Evolutionary conservation across 352 stramenopile genomes (phyloP).

Genomic region (Phytophthora uliginosa): DNA sequence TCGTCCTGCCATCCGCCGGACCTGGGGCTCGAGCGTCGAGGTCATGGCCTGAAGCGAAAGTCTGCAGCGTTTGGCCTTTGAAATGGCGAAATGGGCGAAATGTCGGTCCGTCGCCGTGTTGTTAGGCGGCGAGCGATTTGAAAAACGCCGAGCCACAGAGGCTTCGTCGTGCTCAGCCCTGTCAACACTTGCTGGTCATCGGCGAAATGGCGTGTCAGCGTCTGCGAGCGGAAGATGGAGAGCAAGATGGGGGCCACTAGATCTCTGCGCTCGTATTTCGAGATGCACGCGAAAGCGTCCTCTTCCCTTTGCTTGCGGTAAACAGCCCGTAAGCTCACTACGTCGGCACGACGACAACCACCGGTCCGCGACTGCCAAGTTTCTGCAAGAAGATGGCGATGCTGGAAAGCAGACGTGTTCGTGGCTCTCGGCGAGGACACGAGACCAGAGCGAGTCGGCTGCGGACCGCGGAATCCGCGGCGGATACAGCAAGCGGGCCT

Average conservation of each 20-base stretch:
- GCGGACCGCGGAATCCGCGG: too few species aligned
- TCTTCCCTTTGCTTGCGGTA: background rate
- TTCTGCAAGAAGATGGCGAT: constrained; percentile 20
- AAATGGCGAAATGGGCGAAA: constrained; percentile 10
- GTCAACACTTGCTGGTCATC: constrained; percentile 35
- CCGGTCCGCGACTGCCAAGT: constrained; percentile 27
- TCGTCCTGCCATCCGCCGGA: constrained; percentile 18
- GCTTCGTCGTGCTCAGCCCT: constrained; percentile 19
- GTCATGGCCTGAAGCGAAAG: constrained; percentile 4
- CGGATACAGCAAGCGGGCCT: too few species aligned
- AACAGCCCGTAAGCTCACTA: background rate
- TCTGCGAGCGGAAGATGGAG: constrained; percentile 19
- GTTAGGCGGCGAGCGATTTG: constrained; percentile 15
- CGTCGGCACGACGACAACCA: constrained; percentile 20
- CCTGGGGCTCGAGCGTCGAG: background rate
- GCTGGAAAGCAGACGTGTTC: constrained; percentile 25
- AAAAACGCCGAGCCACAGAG: background rate
- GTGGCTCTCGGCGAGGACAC: constrained; percentile 9
- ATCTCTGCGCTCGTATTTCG: constrained; percentile 13
- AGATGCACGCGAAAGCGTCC: constrained; percentile 1
- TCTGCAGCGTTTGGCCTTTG: constrained; percentile 6
- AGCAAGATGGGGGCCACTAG: constrained; percentile 26
- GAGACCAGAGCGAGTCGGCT: background rate
- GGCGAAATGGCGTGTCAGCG: constrained; percentile 24
- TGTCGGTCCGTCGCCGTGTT: constrained; percentile 22